Evolutionary conservation across 73 alveolate species (phyloP).

Genomic region (Stentor roeselii): DNA sequence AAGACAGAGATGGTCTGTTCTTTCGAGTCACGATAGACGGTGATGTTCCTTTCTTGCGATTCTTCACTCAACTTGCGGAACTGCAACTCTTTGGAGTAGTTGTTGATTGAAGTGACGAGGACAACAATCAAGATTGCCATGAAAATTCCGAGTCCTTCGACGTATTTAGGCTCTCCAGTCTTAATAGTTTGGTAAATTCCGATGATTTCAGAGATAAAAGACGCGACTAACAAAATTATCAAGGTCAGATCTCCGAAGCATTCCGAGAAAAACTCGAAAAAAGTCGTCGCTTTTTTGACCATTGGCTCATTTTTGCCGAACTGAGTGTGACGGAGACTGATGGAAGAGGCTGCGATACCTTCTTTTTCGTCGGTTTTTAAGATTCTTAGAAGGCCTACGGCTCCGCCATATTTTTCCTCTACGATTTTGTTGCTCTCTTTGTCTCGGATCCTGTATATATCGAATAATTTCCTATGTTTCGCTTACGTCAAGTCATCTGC

Average conservation of each 20-base stretch:
- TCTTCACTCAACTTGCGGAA: constrained; percentile 69
- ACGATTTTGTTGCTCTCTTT: too few species aligned
- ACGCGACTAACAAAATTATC: neutral
- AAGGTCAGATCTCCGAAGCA: neutral
- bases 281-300: neutral
- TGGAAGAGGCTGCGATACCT: neutral
- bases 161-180: neutral
- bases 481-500: too few species aligned
- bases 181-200: neutral
- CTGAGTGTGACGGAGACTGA: neutral
- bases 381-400: neutral
- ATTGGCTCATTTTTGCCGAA: neutral
- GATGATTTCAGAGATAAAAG: neutral
- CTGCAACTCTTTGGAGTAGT: constrained; percentile 67
- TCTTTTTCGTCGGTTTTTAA: neutral
- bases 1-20: constrained; percentile 40
- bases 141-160: constrained; percentile 84
- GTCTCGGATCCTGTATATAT: too few species aligned
- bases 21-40: constrained; percentile 75
- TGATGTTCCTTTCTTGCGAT: constrained; percentile 58
- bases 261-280: neutral
- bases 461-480: too few species aligned
- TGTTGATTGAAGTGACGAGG: constrained; percentile 62
- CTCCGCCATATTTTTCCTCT: neutral
- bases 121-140: constrained; percentile 73